Evolutionary conservation across 345 rosid species (phyloP), one percentile per base, ranked within the genome.

Genomic region (Corchorus olitorius): DNA sequence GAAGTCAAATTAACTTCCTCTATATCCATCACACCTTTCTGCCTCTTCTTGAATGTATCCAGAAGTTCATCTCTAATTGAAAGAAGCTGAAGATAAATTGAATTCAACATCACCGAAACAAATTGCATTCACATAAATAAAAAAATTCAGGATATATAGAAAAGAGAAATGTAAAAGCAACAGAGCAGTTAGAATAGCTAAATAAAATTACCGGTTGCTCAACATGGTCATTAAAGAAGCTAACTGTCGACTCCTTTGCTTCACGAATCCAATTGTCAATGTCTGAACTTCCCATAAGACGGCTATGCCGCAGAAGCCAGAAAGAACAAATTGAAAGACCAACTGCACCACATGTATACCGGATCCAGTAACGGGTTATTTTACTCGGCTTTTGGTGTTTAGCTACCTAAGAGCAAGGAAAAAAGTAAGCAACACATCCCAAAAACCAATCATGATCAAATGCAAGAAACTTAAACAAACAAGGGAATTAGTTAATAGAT

Each of bases 61-160:
- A 93, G 93, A 76, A 95, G 94, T 72, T 95, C 99, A 81, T 95
- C 97, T 79, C 97, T 89, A 76, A 95, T 95, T 63, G 98, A 79
- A 75, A 92, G 79, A 83, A 95, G 84, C 97, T 94, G 93, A 72
- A 45, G 60, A 83, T 49, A 81, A 46, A 77, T 76, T 56, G 70
- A 76, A 73, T 74, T 52, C 53, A 70, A 70, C 9, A 77, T 59
- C 46, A 75, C 48, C 52, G 53, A 62, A 79, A 53, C 19, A 50
- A 72, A 4, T 33, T 66, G 43, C 16, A 11, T 35, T 50, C 41
- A 17, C 9, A 15, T 17, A 61, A 39, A 71, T 46, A 37, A n/a
- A 14, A 14, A 27, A 56, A 68, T 45, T 19, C 22, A 67, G 55
- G 22, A 41, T 3, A 20, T 46, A 4, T 1, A 58, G n/a, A 46